Conservation (phyloP, 805 yeast species). For the Teunomyces gatunensis region DNA sequence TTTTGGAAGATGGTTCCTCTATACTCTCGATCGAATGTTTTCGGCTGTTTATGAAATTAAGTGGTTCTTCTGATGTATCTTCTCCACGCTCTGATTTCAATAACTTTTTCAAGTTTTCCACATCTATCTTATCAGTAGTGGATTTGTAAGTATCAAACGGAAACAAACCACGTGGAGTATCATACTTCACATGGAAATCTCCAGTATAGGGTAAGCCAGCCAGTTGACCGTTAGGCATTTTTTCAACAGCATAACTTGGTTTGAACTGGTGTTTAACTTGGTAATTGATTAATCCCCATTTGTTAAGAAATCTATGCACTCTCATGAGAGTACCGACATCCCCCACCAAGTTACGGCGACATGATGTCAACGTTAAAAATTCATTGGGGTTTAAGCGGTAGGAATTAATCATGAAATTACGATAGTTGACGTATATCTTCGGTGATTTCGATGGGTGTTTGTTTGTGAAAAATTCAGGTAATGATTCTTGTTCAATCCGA, state of each 20-base stretch:
- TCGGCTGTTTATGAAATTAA: conserved; percentile 1
- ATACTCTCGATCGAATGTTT: not conserved
- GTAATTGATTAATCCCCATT: conserved; percentile 93
- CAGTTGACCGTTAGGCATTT: conserved; percentile 39
- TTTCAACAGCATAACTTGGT: conserved; percentile 60
- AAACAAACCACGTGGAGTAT: conserved; percentile 88
- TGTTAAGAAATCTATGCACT: conserved; percentile 76
- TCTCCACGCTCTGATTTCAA: conserved; percentile 14
- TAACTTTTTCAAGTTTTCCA: conserved; percentile 30
- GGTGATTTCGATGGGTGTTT: conserved; percentile 78
- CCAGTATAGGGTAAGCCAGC: conserved; percentile 69
- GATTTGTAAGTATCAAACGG: conserved; percentile 85
- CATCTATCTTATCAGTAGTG: conserved; percentile 51
- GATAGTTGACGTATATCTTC: conserved; percentile 70
- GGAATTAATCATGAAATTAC: conserved; percentile 87
- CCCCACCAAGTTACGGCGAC: conserved; percentile 85
- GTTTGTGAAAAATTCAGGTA: conserved; percentile 84
- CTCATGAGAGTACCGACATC: conserved; percentile 89
- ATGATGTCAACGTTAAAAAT: conserved; percentile 84
- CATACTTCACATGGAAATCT: conserved; percentile 72
- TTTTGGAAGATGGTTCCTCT: conserved; percentile 21
- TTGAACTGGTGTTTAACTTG: conserved; percentile 80
- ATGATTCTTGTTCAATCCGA: conserved; percentile 73
- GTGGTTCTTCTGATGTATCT: not conserved
- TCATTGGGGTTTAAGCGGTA: conserved; percentile 88